Conservation (phyloP, 176 grass and related monocot species). For the Carex kokanica region DNA sequence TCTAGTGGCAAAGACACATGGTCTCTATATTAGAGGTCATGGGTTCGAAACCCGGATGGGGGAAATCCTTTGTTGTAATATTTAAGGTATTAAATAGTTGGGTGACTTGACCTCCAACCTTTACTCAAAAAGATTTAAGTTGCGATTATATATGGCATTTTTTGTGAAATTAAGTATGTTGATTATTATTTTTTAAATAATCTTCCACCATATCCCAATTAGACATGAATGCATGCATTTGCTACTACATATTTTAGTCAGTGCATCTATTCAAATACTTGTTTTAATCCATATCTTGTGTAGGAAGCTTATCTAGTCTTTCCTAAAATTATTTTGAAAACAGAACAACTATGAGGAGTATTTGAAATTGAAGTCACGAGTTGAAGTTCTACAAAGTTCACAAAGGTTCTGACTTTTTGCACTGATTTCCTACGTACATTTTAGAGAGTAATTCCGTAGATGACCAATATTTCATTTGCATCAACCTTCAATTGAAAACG, state of each 20-base stretch:
- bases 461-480: background rate
- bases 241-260: background rate
- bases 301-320: background rate
- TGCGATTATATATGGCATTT: background rate
- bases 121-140: background rate
- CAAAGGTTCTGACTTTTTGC: constrained; percentile 49
- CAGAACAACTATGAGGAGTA: constrained; percentile 79
- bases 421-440: background rate
- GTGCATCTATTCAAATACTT: background rate
- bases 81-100: too few relatives aligned
- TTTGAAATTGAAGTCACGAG: constrained; percentile 62
- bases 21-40: too few relatives aligned
- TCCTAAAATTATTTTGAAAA: constrained; percentile 19
- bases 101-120: too few relatives aligned
- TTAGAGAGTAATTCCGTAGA: background rate
- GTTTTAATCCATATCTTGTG: background rate
- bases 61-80: too few relatives aligned
- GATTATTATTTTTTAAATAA: background rate
- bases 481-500: background rate
- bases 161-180: background rate
- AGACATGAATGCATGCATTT: background rate
- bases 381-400: constrained; percentile 72
- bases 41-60: too few relatives aligned
- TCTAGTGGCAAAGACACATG: too few relatives aligned
- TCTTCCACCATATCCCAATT: background rate